Evolutionary conservation across 2,329 filamentous ascomycete genomes (phyloP), one percentile per base, ranked within the genome.

Genomic region (Trichocomaceae sp.): DNA sequence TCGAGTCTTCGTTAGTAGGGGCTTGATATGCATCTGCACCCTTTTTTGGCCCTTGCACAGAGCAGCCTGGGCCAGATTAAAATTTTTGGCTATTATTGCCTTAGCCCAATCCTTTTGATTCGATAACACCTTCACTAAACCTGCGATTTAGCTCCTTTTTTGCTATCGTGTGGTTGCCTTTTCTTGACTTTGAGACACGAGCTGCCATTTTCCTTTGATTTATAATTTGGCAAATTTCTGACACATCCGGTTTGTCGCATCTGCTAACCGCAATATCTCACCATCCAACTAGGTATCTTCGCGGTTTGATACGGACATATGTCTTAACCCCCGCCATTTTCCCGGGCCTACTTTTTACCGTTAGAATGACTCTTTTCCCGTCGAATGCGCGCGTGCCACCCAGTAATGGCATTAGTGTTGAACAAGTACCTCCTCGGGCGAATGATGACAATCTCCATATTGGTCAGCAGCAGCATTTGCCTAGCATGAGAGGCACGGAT

Each of bases 341-440:
- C 54, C 83, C 87, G 68, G 77, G 78, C 67, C 72, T 88, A 61
- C 69, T 77, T 20, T 69, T 68, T 53, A 70, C 83, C 61, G 79
- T 88, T 64, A 87, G 93, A 68, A 83, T 82, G 64, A 82, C 87
- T 58, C 77, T 97, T 54, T 97, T 96, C 69, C 92, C 93, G 61
- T 87, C 89, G 72, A 95, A 95, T 72, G 78, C 82, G 63, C 84
- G 86, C 50, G 59, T 55, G 58, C 52, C 59, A 57, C 50, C 51
- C 26, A 29, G 10, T 55, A 58, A 39, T 84, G 63, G 26, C 47
- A 79, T 55, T 55, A 58, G 22, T 46, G 19, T 26, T 45, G 50
- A 44, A 47, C 50, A 52, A 47, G 29, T 26, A 20, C 17, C 54
- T 57, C 57, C 47, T 48, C 54, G 41, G 48, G 44, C 57, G 19